Evolutionary conservation across 1,284 basidiomycete genomes (phyloP).

Genomic region (Ustilago nuda): DNA sequence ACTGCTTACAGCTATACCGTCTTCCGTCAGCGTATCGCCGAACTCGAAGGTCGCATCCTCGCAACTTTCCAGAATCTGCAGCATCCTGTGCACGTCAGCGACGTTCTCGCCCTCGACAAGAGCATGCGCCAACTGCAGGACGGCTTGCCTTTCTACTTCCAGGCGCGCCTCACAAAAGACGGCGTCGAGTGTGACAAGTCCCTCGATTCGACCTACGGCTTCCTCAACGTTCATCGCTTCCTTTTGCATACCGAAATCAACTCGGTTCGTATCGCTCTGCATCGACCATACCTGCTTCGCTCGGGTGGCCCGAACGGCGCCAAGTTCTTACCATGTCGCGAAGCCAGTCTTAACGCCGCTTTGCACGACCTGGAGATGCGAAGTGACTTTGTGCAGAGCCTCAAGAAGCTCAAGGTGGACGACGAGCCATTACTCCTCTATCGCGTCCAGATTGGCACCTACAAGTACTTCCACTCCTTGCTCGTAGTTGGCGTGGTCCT

Average conservation of each 20-base stretch:
- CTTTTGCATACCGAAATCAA: constrained; percentile 62
- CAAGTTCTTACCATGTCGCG: constrained; percentile 51
- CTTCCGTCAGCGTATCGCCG: constrained; percentile 51
- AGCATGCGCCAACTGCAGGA: constrained; percentile 46
- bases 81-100: constrained; percentile 48
- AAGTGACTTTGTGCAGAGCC: constrained; percentile 39
- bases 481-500: constrained; percentile 59
- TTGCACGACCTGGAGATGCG: constrained; percentile 60
- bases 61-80: constrained; percentile 49
- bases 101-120: constrained; percentile 55
- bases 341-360: constrained; percentile 58
- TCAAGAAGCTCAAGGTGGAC: constrained; percentile 24
- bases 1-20: constrained; percentile 49
- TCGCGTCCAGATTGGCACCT: constrained; percentile 55
- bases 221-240: constrained; percentile 60
- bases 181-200: constrained; percentile 50
- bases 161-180: constrained; percentile 28
- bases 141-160: constrained; percentile 61
- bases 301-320: constrained; percentile 42
- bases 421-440: constrained; percentile 37
- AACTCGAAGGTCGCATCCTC: constrained; percentile 45
- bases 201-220: constrained; percentile 55
- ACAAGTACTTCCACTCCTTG: constrained; percentile 61
- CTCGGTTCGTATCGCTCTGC: constrained; percentile 54
- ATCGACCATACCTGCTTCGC: constrained; percentile 61